These are phyloP conservation scores for Pelargonium cotyledonis DNA, from an alignment of 441 rosid genomes.

Conservation along the genomic window DNA sequence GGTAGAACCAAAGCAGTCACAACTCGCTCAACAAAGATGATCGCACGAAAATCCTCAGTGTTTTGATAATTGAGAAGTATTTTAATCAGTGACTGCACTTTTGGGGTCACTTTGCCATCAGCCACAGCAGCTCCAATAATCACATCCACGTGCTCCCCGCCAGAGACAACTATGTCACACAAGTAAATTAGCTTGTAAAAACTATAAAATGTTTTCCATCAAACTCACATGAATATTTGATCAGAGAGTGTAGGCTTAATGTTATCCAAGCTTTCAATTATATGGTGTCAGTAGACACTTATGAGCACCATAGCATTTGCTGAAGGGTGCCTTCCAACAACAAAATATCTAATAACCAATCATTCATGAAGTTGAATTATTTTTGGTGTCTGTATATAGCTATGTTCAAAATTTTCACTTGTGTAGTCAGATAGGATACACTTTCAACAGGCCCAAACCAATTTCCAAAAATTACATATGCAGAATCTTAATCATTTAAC, in stretches of 20 bases:
- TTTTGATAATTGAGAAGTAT: conserved; percentile 83
- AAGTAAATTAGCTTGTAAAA: conserved; percentile 17
- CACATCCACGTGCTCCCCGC: conserved; percentile 98
- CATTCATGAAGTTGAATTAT: background rate
- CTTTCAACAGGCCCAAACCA: background rate
- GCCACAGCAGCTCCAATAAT: conserved; percentile 98
- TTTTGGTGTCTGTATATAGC: background rate
- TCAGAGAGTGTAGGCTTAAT: conserved; percentile 1
- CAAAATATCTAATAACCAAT: background rate
- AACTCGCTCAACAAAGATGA: conserved; percentile 96
- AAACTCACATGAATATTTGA: background rate
- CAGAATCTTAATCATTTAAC: conserved; percentile 9
- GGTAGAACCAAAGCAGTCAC: conserved; percentile 99
- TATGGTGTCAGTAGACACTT: background rate
- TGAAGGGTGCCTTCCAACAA: background rate
- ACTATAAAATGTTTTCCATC: conserved; percentile 1
- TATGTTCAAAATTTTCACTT: background rate
- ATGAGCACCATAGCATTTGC: background rate
- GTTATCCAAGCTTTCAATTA: background rate
- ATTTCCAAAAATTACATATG: background rate
- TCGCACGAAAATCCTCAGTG: conserved; percentile 95
- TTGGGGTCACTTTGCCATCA: conserved; percentile 99
- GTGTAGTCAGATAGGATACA: background rate
- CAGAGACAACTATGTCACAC: conserved; percentile 74
- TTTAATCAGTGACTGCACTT: conserved; percentile 87